These are phyloP conservation scores for Dacryopinax spathularia DNA, from an alignment of 768 basidiomycete genomes.

Conservation along the genomic window DNA sequence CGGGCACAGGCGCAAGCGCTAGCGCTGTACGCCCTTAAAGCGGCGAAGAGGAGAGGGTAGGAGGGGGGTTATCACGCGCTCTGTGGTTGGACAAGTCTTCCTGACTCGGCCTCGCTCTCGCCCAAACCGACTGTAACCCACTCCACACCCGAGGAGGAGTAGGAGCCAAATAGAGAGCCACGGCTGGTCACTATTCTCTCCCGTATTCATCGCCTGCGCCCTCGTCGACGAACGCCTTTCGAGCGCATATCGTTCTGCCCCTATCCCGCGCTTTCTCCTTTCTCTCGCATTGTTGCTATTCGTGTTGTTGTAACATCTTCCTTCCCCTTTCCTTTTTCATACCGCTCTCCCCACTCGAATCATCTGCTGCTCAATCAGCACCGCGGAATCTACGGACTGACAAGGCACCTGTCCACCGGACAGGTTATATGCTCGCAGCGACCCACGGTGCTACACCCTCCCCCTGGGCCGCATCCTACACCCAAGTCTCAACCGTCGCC, in stretches of 20 bases:
- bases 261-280: neutral
- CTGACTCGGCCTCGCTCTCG: too few relatives aligned
- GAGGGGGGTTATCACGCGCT: too few relatives aligned
- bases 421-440: slow-evolving; percentile 1
- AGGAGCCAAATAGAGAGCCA: too few relatives aligned
- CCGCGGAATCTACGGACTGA: neutral
- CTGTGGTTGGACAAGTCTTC: too few relatives aligned
- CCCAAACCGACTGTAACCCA: too few relatives aligned
- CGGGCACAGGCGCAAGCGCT: too few relatives aligned
- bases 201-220: neutral
- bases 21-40: too few relatives aligned
- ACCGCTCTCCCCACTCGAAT: too few relatives aligned
- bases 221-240: neutral
- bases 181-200: too few relatives aligned
- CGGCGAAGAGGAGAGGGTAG: too few relatives aligned
- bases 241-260: neutral
- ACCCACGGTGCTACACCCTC: neutral
- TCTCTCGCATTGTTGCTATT: neutral
- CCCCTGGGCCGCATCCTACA: neutral
- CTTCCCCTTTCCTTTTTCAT: neutral
- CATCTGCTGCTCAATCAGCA: too few relatives aligned
- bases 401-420: neutral
- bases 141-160: too few relatives aligned
- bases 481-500: neutral
- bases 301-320: neutral